Evolutionary conservation across 2,329 filamentous ascomycete genomes (phyloP).

Genomic region (Fusarium euwallaceae): DNA sequence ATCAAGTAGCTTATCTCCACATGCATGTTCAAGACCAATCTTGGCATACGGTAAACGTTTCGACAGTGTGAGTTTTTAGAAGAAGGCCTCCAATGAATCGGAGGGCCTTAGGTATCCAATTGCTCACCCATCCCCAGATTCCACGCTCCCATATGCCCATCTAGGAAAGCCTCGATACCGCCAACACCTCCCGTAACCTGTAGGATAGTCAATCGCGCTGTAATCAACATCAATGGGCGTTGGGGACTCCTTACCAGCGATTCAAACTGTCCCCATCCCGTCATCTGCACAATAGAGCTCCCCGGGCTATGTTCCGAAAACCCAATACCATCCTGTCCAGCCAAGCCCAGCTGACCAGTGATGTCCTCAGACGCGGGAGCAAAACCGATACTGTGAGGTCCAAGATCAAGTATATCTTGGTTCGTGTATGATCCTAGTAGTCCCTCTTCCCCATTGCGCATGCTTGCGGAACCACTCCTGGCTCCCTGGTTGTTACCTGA

Average conservation of each 20-base stretch:
- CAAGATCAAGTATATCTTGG: not conserved
- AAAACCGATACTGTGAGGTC: not conserved
- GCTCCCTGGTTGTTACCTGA: not conserved
- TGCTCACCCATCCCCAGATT: constrained; percentile 22
- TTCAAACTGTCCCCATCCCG: constrained; percentile 45
- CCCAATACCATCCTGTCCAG: constrained; percentile 13
- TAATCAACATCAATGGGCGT: too few species aligned
- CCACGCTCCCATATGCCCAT: constrained; percentile 23
- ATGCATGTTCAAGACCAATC: not conserved
- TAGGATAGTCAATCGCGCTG: too few species aligned
- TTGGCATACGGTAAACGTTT: not conserved
- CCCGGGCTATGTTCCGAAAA: constrained; percentile 6
- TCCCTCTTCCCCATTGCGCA: not conserved
- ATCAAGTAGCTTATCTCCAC: not conserved
- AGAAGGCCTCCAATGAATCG: not conserved
- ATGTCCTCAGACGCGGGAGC: not conserved
- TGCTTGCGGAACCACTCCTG: not conserved
- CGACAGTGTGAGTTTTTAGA: not conserved
- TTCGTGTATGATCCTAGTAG: not conserved
- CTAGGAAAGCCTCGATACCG: constrained; percentile 19
- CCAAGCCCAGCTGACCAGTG: not conserved
- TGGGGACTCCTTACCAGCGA: constrained; percentile 18
- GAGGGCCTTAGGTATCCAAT: not conserved
- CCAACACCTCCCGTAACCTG: constrained; percentile 35
- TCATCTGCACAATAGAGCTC: constrained; percentile 9